These are phyloP conservation scores for Pezicula rhizophila DNA, from an alignment of 2,329 filamentous ascomycete species.

Conservation along the genomic window DNA sequence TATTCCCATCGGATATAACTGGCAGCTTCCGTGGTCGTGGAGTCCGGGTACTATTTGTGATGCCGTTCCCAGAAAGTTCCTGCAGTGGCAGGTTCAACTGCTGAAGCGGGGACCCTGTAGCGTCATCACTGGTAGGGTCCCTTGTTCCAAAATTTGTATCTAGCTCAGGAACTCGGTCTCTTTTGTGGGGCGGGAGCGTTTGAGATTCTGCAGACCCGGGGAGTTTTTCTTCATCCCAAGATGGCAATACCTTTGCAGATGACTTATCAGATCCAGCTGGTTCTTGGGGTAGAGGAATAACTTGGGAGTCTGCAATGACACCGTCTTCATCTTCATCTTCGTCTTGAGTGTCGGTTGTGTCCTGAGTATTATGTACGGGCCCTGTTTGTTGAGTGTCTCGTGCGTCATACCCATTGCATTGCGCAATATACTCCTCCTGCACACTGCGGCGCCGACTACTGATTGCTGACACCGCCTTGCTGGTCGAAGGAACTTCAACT, in stretches of 20 bases:
- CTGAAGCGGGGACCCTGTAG: background rate
- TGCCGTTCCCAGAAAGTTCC: slow-evolving; percentile 10
- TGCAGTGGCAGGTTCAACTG: slow-evolving; percentile 9
- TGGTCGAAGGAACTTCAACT: slow-evolving; percentile 21
- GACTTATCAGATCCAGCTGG: too few species aligned
- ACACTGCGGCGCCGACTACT: slow-evolving; percentile 13
- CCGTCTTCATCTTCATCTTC: slow-evolving; percentile 9
- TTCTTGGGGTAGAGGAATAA: background rate
- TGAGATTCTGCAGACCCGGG: background rate
- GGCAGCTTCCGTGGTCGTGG: background rate
- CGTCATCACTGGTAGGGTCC: background rate
- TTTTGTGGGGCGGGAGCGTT: background rate
- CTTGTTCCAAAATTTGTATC: background rate
- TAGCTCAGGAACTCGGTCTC: background rate
- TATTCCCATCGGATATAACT: slow-evolving; percentile 9
- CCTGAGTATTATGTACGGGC: background rate
- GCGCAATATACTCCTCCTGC: slow-evolving; percentile 21
- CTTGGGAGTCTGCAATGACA: slow-evolving; percentile 23
- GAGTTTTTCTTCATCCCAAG: too few species aligned
- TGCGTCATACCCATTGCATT: slow-evolving; percentile 19
- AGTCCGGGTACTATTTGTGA: background rate
- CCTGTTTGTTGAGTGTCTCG: slow-evolving; percentile 17
- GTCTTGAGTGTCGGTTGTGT: too few species aligned
- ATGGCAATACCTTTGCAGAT: background rate
- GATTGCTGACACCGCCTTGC: background rate